Evolutionary conservation across 2,329 filamentous ascomycete genomes (phyloP).

Genomic region (Phialophora chinensis): DNA sequence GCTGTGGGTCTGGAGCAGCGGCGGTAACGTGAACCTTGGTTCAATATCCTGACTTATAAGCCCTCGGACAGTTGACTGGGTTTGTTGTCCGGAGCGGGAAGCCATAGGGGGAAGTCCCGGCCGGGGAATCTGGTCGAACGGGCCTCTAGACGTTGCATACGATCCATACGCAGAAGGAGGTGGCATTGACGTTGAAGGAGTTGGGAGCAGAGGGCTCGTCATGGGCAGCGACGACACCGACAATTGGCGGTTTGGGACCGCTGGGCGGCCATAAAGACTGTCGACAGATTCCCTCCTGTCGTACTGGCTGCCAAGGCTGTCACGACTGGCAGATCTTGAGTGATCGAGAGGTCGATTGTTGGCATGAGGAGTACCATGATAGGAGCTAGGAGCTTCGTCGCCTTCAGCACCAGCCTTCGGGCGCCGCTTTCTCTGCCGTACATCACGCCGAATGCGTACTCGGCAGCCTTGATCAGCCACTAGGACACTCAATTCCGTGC

Average conservation of each 20-base stretch:
- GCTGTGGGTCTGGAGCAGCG: not conserved
- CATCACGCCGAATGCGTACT: conserved; percentile 91
- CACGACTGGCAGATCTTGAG: conserved; percentile 34
- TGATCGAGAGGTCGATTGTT: conserved; percentile 26
- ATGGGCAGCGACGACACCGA: conserved; percentile 27
- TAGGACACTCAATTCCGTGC: conserved; percentile 83
- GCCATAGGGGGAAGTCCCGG: conserved; percentile 13
- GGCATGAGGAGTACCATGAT: conserved; percentile 28
- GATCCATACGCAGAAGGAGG: conserved; percentile 28
- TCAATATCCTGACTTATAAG: conserved; percentile 15
- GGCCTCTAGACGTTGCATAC: not conserved
- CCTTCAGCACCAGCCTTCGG: conserved; percentile 28
- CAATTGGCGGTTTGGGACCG: conserved; percentile 22
- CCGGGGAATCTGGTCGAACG: conserved; percentile 9
- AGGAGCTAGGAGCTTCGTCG: conserved; percentile 32
- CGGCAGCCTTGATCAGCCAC: conserved; percentile 97
- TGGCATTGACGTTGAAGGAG: conserved; percentile 29
- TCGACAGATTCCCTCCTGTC: conserved; percentile 33
- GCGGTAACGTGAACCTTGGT: conserved; percentile 20
- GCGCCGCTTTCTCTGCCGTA: conserved; percentile 81
- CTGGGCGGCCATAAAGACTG: conserved; percentile 29
- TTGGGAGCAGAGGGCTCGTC: conserved; percentile 25
- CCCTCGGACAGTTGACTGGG: conserved; percentile 5
- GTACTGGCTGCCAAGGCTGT: conserved; percentile 33
- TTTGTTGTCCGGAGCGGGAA: conserved; percentile 11